A percentile compares a stretch with the other conserved stretches of the same genome.
Evolutionary conservation across 2,329 filamentous ascomycete genomes (phyloP).

Genomic region (Madurella fahalii): DNA sequence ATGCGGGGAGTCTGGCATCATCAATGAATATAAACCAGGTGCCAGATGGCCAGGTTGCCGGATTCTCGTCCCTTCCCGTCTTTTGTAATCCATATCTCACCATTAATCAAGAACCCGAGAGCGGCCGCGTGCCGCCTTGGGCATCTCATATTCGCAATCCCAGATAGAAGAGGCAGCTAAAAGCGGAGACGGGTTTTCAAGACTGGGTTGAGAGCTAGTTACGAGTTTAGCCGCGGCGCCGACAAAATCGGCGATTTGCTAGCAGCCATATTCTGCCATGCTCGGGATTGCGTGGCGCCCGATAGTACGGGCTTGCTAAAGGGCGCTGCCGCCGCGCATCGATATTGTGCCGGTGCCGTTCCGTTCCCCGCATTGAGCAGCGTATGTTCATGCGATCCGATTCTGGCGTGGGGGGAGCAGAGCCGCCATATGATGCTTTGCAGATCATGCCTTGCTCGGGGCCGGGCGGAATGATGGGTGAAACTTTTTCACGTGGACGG

Average conservation of each 20-base stretch:
- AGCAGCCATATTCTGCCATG: neutral
- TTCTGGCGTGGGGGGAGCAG: neutral
- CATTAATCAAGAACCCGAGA: neutral
- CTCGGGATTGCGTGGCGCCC: neutral
- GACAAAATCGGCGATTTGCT: neutral
- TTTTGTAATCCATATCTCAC: neutral
- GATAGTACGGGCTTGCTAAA: slow-evolving; percentile 1
- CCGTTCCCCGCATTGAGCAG: neutral
- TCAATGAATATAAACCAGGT: neutral
- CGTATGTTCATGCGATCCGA: neutral
- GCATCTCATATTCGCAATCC: neutral
- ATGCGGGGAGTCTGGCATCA: neutral
- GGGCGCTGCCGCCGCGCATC: neutral
- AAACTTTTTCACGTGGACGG: neutral
- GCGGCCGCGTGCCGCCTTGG: neutral
- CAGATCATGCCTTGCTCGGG: neutral
- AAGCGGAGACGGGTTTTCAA: neutral
- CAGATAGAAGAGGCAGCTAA: neutral
- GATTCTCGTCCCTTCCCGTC: neutral
- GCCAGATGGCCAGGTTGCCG: neutral
- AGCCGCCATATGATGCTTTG: neutral
- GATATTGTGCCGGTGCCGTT: neutral
- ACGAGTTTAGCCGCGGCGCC: slow-evolving; percentile 13
- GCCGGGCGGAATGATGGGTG: neutral
- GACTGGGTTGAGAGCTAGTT: slow-evolving; percentile 1